Evolutionary conservation across 176 grass and related monocot species (phyloP).

Genomic region (Canna indica): DNA sequence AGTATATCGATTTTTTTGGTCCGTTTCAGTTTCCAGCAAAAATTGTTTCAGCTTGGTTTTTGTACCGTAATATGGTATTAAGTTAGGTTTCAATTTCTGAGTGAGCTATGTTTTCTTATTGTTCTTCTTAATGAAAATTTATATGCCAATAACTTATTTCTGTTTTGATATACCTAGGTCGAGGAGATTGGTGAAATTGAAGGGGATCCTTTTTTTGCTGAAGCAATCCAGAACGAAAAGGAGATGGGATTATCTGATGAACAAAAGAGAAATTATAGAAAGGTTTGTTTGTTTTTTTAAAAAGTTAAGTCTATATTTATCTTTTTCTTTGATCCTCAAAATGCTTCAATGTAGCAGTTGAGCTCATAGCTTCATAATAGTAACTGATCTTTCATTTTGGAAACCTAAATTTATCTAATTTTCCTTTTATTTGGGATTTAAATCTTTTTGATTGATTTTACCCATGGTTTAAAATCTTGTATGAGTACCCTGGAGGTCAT

Average conservation of each 20-base stretch:
- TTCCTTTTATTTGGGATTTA: too few relatives aligned
- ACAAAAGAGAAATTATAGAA: slow-evolving; percentile 82
- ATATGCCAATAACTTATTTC: background rate
- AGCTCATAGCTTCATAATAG: too few relatives aligned
- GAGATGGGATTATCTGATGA: slow-evolving; percentile 87
- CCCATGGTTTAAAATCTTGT: too few relatives aligned
- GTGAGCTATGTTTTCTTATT: background rate
- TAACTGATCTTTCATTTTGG: background rate
- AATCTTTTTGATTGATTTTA: too few relatives aligned
- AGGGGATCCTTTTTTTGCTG: slow-evolving; percentile 31
- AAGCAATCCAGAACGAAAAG: slow-evolving; percentile 47
- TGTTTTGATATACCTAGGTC: slow-evolving; percentile 38
- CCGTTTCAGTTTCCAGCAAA: too few relatives aligned
- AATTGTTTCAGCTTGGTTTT: too few relatives aligned
- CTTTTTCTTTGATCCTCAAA: background rate
- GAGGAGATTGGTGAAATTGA: slow-evolving; percentile 95
- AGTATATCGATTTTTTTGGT: too few relatives aligned
- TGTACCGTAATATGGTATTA: background rate
- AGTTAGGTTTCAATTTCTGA: background rate
- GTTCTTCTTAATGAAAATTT: background rate
- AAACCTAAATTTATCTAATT: background rate
- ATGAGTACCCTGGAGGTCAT: too few relatives aligned
- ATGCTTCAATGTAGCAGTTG: background rate
- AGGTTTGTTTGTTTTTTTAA: slow-evolving; percentile 32
- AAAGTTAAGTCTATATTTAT: background rate